phyloP scores from a whole-genome alignment of 495 filamentous ascomycete species.

The Penicillium lividum region DNA sequence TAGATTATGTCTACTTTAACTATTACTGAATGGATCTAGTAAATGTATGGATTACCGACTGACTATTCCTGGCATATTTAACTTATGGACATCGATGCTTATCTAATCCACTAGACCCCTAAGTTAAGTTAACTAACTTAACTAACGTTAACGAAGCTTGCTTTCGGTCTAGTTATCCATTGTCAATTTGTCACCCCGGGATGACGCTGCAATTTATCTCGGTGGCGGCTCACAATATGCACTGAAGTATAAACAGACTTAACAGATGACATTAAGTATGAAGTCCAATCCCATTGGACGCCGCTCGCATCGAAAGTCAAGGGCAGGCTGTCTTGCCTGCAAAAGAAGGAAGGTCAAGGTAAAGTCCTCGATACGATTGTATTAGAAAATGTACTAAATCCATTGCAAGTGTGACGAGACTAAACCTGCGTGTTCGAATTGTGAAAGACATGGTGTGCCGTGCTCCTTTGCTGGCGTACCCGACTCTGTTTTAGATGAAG shows the following conservation, averaged over 20 bases:
- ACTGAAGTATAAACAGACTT: not conserved
- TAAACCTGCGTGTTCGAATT: not conserved
- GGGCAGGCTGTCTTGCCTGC: slow-evolving; percentile 3
- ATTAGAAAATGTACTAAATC: not conserved
- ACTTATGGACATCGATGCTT: not conserved
- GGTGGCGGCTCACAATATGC: not conserved
- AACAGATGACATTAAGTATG: not conserved
- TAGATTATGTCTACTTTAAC: not conserved
- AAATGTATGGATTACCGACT: no score
- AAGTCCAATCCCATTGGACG: not conserved
- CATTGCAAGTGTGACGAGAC: not conserved
- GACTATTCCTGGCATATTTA: no score
- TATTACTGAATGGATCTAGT: not conserved
- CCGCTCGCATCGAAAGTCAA: slow-evolving; percentile 8
- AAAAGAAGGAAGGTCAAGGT: slow-evolving; percentile 13
- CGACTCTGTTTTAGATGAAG: not conserved
- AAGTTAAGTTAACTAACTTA: no score
- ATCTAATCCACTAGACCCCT: not conserved
- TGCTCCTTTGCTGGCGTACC: not conserved
- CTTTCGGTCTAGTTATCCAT: not conserved
- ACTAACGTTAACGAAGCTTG: no score
- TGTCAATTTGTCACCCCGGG: no score
- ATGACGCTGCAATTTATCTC: no score
- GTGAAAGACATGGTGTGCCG: slow-evolving; percentile 1
- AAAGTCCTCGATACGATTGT: not conserved